Conservation (phyloP, 306 rosid genomes). For the Oemleria cerasiformis region DNA sequence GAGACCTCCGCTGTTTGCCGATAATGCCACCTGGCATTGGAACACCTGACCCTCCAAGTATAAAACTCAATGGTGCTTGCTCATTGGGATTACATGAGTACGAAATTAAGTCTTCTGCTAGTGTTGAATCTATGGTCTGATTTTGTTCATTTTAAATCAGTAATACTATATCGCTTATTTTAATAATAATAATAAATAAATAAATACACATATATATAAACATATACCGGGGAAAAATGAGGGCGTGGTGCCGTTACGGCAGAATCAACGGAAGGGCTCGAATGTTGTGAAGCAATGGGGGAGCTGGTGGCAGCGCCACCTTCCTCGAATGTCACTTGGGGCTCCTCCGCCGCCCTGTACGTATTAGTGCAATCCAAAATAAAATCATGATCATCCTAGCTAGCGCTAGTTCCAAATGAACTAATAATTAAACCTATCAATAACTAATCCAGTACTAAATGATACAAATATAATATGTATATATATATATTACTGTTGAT, state of each 20-base stretch:
- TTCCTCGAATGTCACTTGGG: not conserved
- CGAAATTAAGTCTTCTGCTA: no score
- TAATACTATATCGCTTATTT: no score
- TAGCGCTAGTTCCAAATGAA: not conserved
- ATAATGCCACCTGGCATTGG: not conserved
- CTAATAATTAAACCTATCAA: not conserved
- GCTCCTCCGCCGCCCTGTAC: not conserved
- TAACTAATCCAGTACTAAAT: no score
- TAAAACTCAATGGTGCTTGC: no score
- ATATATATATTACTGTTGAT: not conserved
- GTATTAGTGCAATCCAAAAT: not conserved
- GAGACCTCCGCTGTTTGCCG: no score
- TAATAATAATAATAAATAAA: no score
- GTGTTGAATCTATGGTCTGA: no score
- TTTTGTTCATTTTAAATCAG: no score
- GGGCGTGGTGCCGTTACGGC: not conserved
- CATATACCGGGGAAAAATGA: not conserved
- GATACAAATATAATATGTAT: no score
- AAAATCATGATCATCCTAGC: not conserved
- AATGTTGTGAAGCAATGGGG: not conserved
- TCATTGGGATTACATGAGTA: no score
- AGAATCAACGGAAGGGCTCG: not conserved
- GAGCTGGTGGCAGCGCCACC: not conserved
- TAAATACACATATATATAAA: no score
- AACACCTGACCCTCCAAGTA: not conserved